Evolutionary conservation across 108 stramenopile genomes (phyloP).

Genomic region (Nannochloropsis oceanica): DNA sequence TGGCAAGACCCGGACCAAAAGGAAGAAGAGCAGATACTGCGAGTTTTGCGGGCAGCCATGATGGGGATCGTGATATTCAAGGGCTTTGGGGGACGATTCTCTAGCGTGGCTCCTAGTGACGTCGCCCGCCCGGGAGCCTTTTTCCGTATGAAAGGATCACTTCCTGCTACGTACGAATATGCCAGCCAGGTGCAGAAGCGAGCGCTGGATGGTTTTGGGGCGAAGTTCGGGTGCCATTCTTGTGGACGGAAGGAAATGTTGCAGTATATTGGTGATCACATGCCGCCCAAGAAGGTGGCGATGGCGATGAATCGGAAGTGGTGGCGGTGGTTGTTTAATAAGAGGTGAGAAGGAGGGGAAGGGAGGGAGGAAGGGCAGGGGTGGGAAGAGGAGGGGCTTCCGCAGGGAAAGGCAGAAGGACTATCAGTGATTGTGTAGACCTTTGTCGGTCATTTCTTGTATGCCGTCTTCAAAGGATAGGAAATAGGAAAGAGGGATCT

Average conservation of each 20-base stretch:
- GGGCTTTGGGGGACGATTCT: background rate
- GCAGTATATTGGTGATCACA: constrained; percentile 63
- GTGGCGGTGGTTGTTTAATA: constrained; percentile 34
- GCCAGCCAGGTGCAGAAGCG: background rate
- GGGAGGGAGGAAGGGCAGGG: background rate
- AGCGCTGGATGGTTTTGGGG: background rate
- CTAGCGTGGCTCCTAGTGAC: background rate
- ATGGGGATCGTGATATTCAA: background rate
- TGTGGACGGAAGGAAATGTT: background rate
- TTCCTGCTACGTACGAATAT: background rate
- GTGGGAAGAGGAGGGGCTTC: background rate
- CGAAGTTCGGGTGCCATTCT: background rate
- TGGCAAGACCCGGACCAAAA: background rate
- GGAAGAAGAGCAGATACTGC: background rate
- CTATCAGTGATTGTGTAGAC: no score
- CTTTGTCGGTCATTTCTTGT: no score
- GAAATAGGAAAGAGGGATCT: no score
- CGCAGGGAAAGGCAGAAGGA: background rate
- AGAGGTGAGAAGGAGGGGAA: background rate
- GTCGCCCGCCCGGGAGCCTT: background rate
- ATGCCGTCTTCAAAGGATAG: no score
- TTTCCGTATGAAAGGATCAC: background rate
- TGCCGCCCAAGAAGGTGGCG: constrained; percentile 63
- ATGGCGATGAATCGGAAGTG: constrained; percentile 46
- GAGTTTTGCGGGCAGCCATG: background rate